Evolutionary conservation across 164 flowering plant species (phyloP).

Genomic region (Piper betle): DNA sequence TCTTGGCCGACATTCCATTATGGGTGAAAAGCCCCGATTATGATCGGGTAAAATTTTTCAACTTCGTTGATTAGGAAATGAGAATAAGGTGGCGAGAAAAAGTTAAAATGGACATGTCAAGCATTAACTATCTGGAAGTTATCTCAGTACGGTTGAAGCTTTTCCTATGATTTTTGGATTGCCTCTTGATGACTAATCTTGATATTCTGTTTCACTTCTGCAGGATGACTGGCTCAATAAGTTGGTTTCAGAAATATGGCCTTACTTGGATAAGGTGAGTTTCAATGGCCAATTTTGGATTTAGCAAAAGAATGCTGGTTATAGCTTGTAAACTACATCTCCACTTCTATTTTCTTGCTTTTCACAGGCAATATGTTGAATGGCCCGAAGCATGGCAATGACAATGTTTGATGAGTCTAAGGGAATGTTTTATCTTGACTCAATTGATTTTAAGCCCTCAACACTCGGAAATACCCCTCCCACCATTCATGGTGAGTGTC

Average conservation of each 20-base stretch:
- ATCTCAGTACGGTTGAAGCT: no score
- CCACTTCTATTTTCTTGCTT: background rate
- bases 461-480: conserved; percentile 80
- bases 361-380: conserved; percentile 44
- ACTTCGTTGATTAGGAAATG: background rate
- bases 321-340: background rate
- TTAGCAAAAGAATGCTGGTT: background rate
- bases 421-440: conserved; percentile 45
- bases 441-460: conserved; percentile 45
- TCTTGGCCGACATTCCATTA: conserved; percentile 57
- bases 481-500: conserved; percentile 39
- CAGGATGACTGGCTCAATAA: conserved; percentile 39
- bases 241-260: conserved; percentile 61
- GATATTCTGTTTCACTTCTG: background rate
- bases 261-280: conserved; percentile 54
- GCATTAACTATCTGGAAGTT: no score
- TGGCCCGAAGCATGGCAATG: conserved; percentile 31
- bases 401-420: conserved; percentile 58
- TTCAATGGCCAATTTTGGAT: background rate
- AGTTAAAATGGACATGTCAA: no score
- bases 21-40: conserved; percentile 79
- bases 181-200: no score
- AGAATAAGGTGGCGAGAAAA: background rate
- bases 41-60: conserved; percentile 40
- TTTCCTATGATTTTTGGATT: no score